phyloP scores from a whole-genome alignment of 495 filamentous ascomycete species.

The Opeltia flavorubescens region DNA sequence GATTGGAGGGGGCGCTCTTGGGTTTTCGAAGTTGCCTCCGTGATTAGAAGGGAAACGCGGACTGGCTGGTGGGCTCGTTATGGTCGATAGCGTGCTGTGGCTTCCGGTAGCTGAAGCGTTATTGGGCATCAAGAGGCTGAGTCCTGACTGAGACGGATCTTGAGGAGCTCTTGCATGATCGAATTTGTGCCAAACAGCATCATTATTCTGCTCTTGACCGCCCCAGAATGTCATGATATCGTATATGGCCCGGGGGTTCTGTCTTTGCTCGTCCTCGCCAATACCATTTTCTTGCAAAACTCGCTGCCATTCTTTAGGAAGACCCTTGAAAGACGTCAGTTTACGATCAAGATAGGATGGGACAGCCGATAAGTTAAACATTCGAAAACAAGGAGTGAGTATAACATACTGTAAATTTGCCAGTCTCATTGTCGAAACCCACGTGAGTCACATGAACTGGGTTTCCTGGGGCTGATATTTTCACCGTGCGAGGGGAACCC shows the following conservation, averaged over 20 bases:
- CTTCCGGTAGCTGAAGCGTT: conserved; percentile 20
- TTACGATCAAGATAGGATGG: not conserved
- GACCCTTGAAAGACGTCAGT: conserved; percentile 40
- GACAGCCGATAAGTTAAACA: not conserved
- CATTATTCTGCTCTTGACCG: conserved; percentile 63
- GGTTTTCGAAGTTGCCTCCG: conserved; percentile 93
- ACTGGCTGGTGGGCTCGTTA: conserved; percentile 73
- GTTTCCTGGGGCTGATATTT: conserved; percentile 92
- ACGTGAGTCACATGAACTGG: conserved; percentile 97
- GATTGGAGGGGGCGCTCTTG: conserved; percentile 80
- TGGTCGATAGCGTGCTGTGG: conserved; percentile 41
- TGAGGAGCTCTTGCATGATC: conserved; percentile 54
- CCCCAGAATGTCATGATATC: conserved; percentile 96
- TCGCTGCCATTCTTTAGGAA: conserved; percentile 96
- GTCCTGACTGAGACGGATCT: conserved; percentile 41
- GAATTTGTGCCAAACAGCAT: conserved; percentile 91
- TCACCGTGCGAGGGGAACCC: conserved; percentile 74
- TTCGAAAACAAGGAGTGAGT: not conserved
- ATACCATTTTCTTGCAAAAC: conserved; percentile 92
- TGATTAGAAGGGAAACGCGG: conserved; percentile 85
- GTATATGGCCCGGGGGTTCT: conserved; percentile 86
- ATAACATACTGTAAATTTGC: conserved; percentile 79
- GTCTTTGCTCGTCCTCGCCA: conserved; percentile 85
- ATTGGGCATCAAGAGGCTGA: conserved; percentile 24
- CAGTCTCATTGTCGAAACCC: conserved; percentile 91